These are phyloP conservation scores for Quercus phellos DNA, from an alignment of 331 rosid species.

Conservation along the genomic window DNA sequence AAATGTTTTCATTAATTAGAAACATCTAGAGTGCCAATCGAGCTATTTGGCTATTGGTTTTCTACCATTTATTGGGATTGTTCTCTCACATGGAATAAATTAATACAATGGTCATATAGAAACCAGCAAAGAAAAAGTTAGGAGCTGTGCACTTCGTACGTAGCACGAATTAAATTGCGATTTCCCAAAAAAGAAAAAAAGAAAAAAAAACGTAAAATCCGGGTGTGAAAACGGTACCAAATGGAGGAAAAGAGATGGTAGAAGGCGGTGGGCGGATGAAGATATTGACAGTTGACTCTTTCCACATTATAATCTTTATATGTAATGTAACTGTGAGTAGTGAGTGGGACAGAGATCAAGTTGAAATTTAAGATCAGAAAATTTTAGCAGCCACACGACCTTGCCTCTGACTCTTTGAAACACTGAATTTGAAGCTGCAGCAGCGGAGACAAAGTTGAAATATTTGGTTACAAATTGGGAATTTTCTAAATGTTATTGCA, in stretches of 20 bases:
- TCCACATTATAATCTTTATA: too few relatives aligned
- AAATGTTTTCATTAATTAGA: too few relatives aligned
- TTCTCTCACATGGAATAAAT: too few relatives aligned
- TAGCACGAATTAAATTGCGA: neutral
- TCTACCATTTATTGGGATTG: too few relatives aligned
- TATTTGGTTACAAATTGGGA: neutral
- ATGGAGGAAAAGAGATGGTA: neutral
- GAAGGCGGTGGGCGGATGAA: neutral
- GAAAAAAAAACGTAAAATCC: neutral
- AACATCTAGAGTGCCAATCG: too few relatives aligned
- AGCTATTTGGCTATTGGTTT: too few relatives aligned
- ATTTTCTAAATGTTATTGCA: neutral
- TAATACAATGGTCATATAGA: too few relatives aligned
- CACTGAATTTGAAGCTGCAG: neutral
- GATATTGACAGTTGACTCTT: neutral
- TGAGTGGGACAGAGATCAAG: too few relatives aligned
- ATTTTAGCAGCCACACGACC: neutral
- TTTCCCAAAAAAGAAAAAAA: neutral
- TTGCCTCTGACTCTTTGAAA: neutral
- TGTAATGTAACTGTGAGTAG: too few relatives aligned
- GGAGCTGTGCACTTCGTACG: too few relatives aligned
- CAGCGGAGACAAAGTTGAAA: neutral
- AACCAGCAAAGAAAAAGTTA: too few relatives aligned
- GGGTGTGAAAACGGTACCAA: neutral
- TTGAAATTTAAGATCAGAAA: neutral